A percentile compares a stretch with the other conserved stretches of the same genome.
Conservation (phyloP, 768 basidiomycete species). For the Lentinula boryana region DNA sequence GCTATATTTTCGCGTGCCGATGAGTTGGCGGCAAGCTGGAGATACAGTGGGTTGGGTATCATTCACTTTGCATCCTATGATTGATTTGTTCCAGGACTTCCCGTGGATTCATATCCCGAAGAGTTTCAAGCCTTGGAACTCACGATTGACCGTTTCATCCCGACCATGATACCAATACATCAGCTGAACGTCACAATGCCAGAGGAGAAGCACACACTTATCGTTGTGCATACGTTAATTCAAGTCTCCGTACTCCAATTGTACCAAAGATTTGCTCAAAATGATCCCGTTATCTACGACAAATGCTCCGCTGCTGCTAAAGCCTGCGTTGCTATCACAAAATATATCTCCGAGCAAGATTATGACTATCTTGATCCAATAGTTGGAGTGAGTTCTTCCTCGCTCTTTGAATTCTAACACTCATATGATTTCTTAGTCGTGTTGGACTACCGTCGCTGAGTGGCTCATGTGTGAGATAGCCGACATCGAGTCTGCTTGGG, state of each 20-base stretch:
- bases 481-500: slow-evolving; percentile 58
- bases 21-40: slow-evolving; percentile 54
- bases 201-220: slow-evolving; percentile 54
- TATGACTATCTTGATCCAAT: slow-evolving; percentile 74
- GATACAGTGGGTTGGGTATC: slow-evolving; percentile 38
- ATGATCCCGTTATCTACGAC: slow-evolving; percentile 55
- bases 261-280: slow-evolving; percentile 54
- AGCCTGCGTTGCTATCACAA: slow-evolving; percentile 52
- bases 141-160: slow-evolving; percentile 55
- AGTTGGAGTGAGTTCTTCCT: slow-evolving; percentile 50
- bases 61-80: slow-evolving; percentile 4
- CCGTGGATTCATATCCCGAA: slow-evolving; percentile 43
- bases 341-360: slow-evolving; percentile 57
- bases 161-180: slow-evolving; percentile 59
- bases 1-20: slow-evolving; percentile 67
- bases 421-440: slow-evolving; percentile 38
- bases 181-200: slow-evolving; percentile 47
- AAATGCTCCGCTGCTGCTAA: slow-evolving; percentile 65
- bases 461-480: slow-evolving; percentile 63
- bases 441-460: slow-evolving; percentile 68
- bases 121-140: slow-evolving; percentile 60
- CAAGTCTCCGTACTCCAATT: slow-evolving; percentile 64
- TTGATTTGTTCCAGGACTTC: slow-evolving; percentile 25
- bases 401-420: slow-evolving; percentile 2
- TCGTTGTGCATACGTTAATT: slow-evolving; percentile 59